Conservation (phyloP, 805 yeast genomes). For the Ogataea methanolica region DNA sequence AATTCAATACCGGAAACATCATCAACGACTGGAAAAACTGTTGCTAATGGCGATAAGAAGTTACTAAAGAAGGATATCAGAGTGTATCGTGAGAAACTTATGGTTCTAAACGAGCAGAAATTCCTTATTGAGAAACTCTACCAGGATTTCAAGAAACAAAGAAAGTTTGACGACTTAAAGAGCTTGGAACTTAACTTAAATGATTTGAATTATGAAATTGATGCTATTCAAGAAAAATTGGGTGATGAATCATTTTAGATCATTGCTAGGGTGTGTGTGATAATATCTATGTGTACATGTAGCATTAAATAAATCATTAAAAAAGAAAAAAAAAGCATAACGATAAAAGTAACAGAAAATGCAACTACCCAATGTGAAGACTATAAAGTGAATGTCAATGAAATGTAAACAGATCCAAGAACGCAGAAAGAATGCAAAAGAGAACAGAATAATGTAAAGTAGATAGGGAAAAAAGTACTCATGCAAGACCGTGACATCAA, state of each 20-base stretch:
- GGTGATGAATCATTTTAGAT: constrained; percentile 47
- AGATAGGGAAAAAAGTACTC: background rate
- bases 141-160: constrained; percentile 51
- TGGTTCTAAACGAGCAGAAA: constrained; percentile 83
- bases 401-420: background rate
- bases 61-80: constrained; percentile 52
- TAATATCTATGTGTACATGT: too few relatives aligned
- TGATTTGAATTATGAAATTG: constrained; percentile 52
- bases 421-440: background rate
- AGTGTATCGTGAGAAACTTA: constrained; percentile 62
- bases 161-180: constrained; percentile 74
- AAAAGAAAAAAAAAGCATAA: background rate
- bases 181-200: constrained; percentile 52
- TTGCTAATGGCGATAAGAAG: constrained; percentile 16
- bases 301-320: too few relatives aligned
- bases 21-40: background rate
- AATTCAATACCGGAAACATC: background rate
- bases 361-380: background rate
- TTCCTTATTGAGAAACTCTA: constrained; percentile 67
- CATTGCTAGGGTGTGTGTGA: background rate
- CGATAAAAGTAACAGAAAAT: background rate
- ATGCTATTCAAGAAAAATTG: constrained; percentile 40
- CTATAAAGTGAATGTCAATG: too few relatives aligned
- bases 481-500: background rate
- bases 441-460: background rate